Conservation (phyloP, 169 alveolate genomes). For the Theileria equi region DNA sequence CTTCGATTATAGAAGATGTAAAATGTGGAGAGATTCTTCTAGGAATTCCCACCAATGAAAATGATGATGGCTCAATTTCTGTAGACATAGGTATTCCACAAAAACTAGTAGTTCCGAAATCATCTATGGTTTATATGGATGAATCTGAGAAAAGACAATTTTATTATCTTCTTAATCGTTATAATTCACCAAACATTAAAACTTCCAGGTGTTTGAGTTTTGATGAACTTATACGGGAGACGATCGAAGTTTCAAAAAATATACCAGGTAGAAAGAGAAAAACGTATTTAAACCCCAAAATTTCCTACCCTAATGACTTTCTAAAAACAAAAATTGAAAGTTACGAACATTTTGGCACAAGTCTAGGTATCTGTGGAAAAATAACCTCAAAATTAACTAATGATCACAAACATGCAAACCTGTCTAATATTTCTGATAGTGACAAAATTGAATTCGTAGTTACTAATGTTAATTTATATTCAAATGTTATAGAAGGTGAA, state of each 20-base stretch:
- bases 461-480: conserved; percentile 36
- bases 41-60: conserved; percentile 38
- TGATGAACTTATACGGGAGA: conserved; percentile 29
- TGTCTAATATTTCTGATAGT: conserved; percentile 23
- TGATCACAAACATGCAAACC: no score
- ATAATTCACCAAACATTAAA: background rate
- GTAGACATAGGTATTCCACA: conserved; percentile 61
- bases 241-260: conserved; percentile 22
- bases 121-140: conserved; percentile 28
- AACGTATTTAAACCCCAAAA: conserved; percentile 36
- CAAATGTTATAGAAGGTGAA: conserved; percentile 26
- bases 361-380: conserved; percentile 55
- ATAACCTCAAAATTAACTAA: conserved; percentile 37
- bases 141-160: conserved; percentile 29
- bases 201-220: background rate
- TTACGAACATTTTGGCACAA: conserved; percentile 14
- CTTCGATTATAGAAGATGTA: conserved; percentile 23
- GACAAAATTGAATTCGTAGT: conserved; percentile 58
- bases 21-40: conserved; percentile 49
- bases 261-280: conserved; percentile 32
- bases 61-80: conserved; percentile 48
- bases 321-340: conserved; percentile 1
- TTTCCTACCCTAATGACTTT: conserved; percentile 35
- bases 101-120: conserved; percentile 32
- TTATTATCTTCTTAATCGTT: background rate